Conservation (phyloP, 2,329 filamentous ascomycete genomes). For the Calonectria leucothoes region DNA sequence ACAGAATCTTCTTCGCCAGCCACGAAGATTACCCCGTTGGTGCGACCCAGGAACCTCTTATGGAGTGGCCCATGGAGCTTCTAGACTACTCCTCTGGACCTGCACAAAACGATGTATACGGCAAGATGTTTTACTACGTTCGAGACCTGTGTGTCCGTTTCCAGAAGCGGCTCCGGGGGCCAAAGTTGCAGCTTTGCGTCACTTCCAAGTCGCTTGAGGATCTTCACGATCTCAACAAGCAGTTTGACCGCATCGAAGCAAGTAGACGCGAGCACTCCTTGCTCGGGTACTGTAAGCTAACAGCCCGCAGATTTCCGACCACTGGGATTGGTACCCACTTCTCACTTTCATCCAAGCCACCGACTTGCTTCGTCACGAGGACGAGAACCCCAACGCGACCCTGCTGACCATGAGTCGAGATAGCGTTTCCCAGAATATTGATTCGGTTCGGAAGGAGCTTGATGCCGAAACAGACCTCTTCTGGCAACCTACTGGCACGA, state of each 20-base stretch:
- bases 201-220: not conserved
- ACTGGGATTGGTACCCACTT: conserved; percentile 29
- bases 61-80: conserved; percentile 44
- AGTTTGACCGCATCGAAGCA: conserved; percentile 34
- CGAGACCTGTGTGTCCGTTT: conserved; percentile 34
- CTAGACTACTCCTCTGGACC: conserved; percentile 29
- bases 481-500: not conserved
- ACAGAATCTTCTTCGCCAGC: conserved; percentile 31
- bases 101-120: conserved; percentile 41
- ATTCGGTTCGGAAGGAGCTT: not conserved
- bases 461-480: conserved; percentile 18
- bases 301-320: conserved; percentile 28
- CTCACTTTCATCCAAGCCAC: conserved; percentile 9
- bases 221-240: not conserved
- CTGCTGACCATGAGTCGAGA: conserved; percentile 32
- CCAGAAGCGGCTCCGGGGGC: conserved; percentile 22
- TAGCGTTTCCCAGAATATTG: conserved; percentile 9
- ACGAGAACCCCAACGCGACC: conserved; percentile 41
- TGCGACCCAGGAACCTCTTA: conserved; percentile 36
- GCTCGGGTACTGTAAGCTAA: not conserved
- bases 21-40: not conserved
- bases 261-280: not conserved
- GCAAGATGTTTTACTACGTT: conserved; percentile 44
- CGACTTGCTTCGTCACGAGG: conserved; percentile 33
- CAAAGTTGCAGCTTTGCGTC: conserved; percentile 14